These are phyloP conservation scores for Fusarium musae DNA, from an alignment of 2,329 filamentous ascomycete species.

Conservation along the genomic window DNA sequence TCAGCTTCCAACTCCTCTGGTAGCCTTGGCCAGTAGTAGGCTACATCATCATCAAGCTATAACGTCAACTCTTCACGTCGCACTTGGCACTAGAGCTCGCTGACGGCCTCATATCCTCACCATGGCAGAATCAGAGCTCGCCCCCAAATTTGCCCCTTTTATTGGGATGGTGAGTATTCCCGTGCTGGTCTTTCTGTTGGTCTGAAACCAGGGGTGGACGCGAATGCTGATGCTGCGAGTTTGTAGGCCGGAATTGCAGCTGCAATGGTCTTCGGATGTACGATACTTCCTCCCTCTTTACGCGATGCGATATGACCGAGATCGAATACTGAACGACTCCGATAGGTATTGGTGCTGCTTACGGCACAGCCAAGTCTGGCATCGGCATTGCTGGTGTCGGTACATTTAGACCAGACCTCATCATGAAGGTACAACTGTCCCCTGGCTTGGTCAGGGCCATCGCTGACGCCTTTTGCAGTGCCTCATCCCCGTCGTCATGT, in stretches of 20 bases:
- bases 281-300: conserved; percentile 46
- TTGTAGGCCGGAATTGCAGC: conserved; percentile 78
- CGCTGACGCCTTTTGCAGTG: conserved; percentile 63
- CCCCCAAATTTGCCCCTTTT: conserved; percentile 87
- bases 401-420: conserved; percentile 85
- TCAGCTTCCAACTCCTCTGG: conserved; percentile 38
- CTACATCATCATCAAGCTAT: conserved; percentile 46
- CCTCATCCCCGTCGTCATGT: conserved; percentile 93
- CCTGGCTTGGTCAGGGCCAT: background rate
- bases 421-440: conserved; percentile 78
- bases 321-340: conserved; percentile 42
- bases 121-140: conserved; percentile 67
- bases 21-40: conserved; percentile 40
- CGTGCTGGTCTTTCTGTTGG: conserved; percentile 3
- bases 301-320: conserved; percentile 16
- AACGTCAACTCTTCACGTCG: conserved; percentile 38
- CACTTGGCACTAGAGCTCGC: conserved; percentile 30
- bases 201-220: conserved; percentile 12
- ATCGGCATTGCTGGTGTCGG: conserved; percentile 89
- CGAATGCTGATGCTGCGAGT: conserved; percentile 41
- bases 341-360: conserved; percentile 77
- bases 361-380: conserved; percentile 88
- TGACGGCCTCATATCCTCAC: conserved; percentile 42
- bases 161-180: conserved; percentile 79
- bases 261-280: conserved; percentile 88